A percentile compares a stretch with the other conserved stretches of the same genome.
Evolutionary conservation across 2,329 filamentous ascomycete species (phyloP).

Genomic region (Colletotrichum viniferum): DNA sequence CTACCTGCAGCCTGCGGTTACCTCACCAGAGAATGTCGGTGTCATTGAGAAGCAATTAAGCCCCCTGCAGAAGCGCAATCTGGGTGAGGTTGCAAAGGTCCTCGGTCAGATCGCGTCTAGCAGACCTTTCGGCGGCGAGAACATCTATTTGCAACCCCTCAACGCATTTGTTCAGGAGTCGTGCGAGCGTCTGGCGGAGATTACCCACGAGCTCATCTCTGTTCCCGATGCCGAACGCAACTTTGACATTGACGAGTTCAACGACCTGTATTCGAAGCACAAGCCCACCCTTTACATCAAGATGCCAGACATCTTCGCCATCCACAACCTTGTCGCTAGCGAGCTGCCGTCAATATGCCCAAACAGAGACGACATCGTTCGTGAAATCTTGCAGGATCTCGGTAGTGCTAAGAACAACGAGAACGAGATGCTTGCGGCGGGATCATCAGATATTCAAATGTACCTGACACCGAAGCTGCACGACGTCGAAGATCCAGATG

Average conservation of each 20-base stretch:
- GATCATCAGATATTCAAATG: constrained; percentile 87
- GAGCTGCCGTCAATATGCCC: constrained; percentile 82
- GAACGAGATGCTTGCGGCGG: constrained; percentile 86
- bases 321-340: constrained; percentile 84
- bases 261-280: constrained; percentile 93
- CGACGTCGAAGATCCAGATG: constrained; percentile 90
- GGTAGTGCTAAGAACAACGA: constrained; percentile 97
- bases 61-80: constrained; percentile 90
- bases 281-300: constrained; percentile 99
- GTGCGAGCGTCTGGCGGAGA: constrained; percentile 76
- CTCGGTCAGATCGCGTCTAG: constrained; percentile 88
- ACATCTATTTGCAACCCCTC: constrained; percentile 92
- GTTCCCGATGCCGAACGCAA: constrained; percentile 87
- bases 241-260: constrained; percentile 99
- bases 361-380: constrained; percentile 82
- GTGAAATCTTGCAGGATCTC: constrained; percentile 90
- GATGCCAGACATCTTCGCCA: constrained; percentile 95
- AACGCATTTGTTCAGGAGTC: constrained; percentile 91
- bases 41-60: constrained; percentile 89
- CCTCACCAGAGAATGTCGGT: constrained; percentile 90
- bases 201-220: constrained; percentile 78
- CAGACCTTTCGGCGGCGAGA: constrained; percentile 88
- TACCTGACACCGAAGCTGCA: constrained; percentile 89
- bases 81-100: constrained; percentile 90
- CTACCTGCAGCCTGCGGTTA: constrained; percentile 88